phyloP scores from a whole-genome alignment of 2,329 filamentous ascomycete genomes.

The Colletotrichum destructivum region DNA sequence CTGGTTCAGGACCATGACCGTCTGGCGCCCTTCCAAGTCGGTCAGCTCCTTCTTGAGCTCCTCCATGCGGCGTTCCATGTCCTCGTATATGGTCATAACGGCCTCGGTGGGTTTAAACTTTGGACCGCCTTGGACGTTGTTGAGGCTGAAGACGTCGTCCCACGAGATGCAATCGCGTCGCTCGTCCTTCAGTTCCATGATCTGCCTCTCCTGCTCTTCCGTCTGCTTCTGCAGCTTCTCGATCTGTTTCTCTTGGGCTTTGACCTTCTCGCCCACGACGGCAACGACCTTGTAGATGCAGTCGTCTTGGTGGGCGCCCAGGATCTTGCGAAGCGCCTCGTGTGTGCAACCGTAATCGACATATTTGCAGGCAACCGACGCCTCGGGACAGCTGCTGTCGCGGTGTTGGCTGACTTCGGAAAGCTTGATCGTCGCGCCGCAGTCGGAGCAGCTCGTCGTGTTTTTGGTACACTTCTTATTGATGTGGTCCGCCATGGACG shows the following conservation, averaged over 20 bases:
- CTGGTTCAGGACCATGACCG: conserved; percentile 74
- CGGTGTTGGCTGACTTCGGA: conserved; percentile 64
- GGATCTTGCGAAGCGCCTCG: conserved; percentile 53
- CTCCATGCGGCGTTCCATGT: conserved; percentile 59
- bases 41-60: conserved; percentile 70
- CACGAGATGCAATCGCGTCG: conserved; percentile 39
- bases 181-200: conserved; percentile 52
- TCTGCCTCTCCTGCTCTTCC: conserved; percentile 52
- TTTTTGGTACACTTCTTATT: conserved; percentile 61
- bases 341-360: conserved; percentile 65
- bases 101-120: conserved; percentile 43
- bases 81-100: conserved; percentile 44
- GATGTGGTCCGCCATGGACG: conserved; percentile 63
- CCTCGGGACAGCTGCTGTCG: conserved; percentile 61
- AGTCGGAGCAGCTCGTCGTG: conserved; percentile 65
- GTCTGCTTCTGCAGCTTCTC: conserved; percentile 55
- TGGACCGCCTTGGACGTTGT: conserved; percentile 33
- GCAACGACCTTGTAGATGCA: conserved; percentile 70
- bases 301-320: conserved; percentile 61
- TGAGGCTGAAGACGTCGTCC: conserved; percentile 40
- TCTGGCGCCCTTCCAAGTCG: conserved; percentile 73
- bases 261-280: conserved; percentile 62
- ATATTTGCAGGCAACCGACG: conserved; percentile 61
- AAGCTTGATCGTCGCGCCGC: conserved; percentile 60
- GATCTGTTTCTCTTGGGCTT: conserved; percentile 65